These are phyloP conservation scores for Raffaelea arxii DNA, from an alignment of 2,329 filamentous ascomycete genomes.

Conservation along the genomic window DNA sequence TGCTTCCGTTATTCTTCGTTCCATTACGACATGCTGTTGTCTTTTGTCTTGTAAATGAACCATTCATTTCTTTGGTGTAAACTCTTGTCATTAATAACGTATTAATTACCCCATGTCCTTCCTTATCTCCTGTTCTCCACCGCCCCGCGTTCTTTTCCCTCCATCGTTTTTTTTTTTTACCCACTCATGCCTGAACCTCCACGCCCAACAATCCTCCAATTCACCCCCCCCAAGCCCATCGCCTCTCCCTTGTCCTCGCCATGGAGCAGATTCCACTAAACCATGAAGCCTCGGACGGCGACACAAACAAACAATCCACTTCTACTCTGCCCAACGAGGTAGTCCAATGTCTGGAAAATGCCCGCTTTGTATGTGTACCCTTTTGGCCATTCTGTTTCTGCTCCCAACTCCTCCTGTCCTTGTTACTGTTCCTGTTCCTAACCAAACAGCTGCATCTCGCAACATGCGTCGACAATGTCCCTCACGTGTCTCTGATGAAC, in stretches of 20 bases:
- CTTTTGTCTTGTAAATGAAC: too few species aligned
- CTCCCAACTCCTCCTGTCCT: background rate
- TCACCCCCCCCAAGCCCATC: too few species aligned
- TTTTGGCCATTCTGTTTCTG: constrained; percentile 5
- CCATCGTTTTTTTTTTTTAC: too few species aligned
- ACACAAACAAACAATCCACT: constrained; percentile 61
- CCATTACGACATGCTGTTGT: too few species aligned
- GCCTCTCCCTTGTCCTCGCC: constrained; percentile 5
- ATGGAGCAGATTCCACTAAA: constrained; percentile 62
- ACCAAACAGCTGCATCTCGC: constrained; percentile 75
- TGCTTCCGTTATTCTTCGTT: too few species aligned
- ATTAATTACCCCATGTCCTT: too few species aligned
- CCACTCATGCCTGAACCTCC: too few species aligned
- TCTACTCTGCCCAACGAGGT: constrained; percentile 72
- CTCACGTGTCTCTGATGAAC: constrained; percentile 96
- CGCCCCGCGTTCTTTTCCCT: too few species aligned
- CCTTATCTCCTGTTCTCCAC: too few species aligned
- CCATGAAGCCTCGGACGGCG: constrained; percentile 64
- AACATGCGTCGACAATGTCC: constrained; percentile 72
- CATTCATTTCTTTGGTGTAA: too few species aligned
- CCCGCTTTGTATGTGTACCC: constrained; percentile 65
- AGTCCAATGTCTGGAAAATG: constrained; percentile 83
- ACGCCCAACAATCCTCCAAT: too few species aligned
- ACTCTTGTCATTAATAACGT: too few species aligned
- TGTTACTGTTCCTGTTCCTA: background rate